Conservation (phyloP, 257 asterid genomes). For the Leonotis leonurus region DNA sequence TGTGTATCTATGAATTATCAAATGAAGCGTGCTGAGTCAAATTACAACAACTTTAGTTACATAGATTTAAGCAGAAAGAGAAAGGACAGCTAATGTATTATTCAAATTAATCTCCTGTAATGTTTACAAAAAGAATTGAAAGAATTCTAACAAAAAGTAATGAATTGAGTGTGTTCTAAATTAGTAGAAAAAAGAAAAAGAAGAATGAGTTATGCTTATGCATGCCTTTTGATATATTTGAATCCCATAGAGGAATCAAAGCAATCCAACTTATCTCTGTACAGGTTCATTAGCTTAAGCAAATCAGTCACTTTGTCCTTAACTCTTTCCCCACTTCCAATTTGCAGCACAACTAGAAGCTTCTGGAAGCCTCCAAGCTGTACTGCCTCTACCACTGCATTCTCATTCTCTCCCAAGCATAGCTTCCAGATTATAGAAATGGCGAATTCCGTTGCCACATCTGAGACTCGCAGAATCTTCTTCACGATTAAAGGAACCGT, state of each 20-base stretch:
- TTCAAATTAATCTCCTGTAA: not conserved
- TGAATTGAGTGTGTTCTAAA: not conserved
- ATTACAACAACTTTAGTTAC: not conserved
- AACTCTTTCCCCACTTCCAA: conserved; percentile 48
- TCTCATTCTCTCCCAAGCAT: conserved; percentile 31
- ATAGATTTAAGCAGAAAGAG: not conserved
- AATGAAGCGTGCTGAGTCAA: not conserved
- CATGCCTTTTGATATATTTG: conserved; percentile 47
- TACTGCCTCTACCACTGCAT: conserved; percentile 48
- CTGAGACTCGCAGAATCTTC: conserved; percentile 64
- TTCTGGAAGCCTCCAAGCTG: conserved; percentile 72
- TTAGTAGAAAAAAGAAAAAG: not conserved
- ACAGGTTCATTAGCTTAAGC: conserved; percentile 59
- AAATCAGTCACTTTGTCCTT: conserved; percentile 67
- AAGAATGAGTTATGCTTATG: conserved; percentile 32
- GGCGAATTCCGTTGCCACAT: conserved; percentile 42
- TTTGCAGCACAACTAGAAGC: conserved; percentile 66
- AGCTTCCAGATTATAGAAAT: conserved; percentile 61
- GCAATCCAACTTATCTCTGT: conserved; percentile 50
- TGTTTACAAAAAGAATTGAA: conserved; percentile 1
- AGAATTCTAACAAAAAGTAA: conserved; percentile 6
- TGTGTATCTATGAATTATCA: too few species aligned
- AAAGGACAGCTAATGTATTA: not conserved
- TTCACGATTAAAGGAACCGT: conserved; percentile 58
- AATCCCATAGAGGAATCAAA: conserved; percentile 57